Conservation (phyloP, 306 rosid species). For the Spatholobus suberectus region DNA sequence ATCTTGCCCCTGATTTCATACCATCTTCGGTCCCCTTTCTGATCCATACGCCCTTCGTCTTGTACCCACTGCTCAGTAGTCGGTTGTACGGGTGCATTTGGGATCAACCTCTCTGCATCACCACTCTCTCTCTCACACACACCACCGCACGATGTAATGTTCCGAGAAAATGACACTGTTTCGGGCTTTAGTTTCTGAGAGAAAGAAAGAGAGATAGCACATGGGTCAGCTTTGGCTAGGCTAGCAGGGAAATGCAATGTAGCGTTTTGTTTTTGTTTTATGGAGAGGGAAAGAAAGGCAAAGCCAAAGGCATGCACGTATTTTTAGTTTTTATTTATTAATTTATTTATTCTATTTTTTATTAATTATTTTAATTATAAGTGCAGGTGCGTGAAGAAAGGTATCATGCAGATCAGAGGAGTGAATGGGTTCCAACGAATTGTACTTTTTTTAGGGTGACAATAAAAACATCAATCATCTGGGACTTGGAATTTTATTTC, state of each 20-base stretch:
- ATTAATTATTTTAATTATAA: background rate
- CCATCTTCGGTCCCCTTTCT: too few species aligned
- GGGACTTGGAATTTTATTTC: too few species aligned
- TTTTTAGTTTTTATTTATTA: background rate
- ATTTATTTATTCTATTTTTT: background rate
- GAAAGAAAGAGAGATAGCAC: constrained; percentile 43
- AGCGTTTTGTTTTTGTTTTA: constrained; percentile 41
- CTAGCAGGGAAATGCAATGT: constrained; percentile 24
- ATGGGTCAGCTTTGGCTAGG: constrained; percentile 40
- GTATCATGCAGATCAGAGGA: constrained; percentile 4
- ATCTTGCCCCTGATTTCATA: too few species aligned
- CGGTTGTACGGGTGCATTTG: constrained; percentile 88
- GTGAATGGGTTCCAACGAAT: constrained; percentile 17
- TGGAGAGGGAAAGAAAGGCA: constrained; percentile 22
- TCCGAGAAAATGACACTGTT: constrained; percentile 46
- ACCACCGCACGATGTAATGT: constrained; percentile 3
- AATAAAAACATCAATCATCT: too few species aligned
- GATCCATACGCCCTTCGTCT: too few species aligned
- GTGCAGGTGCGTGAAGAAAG: constrained; percentile 37
- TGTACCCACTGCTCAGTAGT: constrained; percentile 96
- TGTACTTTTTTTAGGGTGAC: constrained; percentile 7
- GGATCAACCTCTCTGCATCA: constrained; percentile 49
- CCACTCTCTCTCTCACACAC: constrained; percentile 27
- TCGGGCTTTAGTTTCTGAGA: background rate
- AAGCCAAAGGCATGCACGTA: too few species aligned